These are phyloP conservation scores for Suillus weaverae DNA, from an alignment of 768 basidiomycete genomes.

Conservation along the genomic window DNA sequence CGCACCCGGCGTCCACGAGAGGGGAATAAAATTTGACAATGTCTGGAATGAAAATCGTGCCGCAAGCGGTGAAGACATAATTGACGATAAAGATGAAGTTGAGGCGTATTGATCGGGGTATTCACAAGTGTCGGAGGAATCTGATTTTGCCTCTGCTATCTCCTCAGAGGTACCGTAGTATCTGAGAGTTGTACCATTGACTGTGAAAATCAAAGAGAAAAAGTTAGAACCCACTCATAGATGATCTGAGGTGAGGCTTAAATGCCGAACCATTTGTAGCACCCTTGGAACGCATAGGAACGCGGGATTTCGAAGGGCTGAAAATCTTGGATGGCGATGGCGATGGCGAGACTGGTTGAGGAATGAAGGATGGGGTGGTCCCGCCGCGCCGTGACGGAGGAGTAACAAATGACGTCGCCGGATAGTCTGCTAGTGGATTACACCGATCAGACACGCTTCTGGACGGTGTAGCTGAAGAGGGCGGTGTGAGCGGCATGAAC, in stretches of 20 bases:
- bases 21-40: conserved; percentile 60
- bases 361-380: conserved; percentile 55
- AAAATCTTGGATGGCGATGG: conserved; percentile 36
- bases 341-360: conserved; percentile 54
- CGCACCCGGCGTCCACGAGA: conserved; percentile 50
- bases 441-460: conserved; percentile 31
- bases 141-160: conserved; percentile 13
- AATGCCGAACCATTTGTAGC: conserved; percentile 60
- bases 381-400: conserved; percentile 55
- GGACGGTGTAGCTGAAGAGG: conserved; percentile 35
- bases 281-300: conserved; percentile 31
- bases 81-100: conserved; percentile 45
- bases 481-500: conserved; percentile 30
- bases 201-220: conserved; percentile 35
- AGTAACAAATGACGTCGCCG: conserved; percentile 40
- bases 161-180: conserved; percentile 34
- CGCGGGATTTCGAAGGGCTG: conserved; percentile 37
- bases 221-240: conserved; percentile 60
- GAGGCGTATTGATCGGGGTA: conserved; percentile 26
- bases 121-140: conserved; percentile 24
- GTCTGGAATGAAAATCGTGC: conserved; percentile 60
- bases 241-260: conserved; percentile 48
- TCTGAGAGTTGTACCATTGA: conserved; percentile 38
- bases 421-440: conserved; percentile 20
- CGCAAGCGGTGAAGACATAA: conserved; percentile 53